Conservation (phyloP, 257 asterid genomes). For the Solanum acaule region DNA sequence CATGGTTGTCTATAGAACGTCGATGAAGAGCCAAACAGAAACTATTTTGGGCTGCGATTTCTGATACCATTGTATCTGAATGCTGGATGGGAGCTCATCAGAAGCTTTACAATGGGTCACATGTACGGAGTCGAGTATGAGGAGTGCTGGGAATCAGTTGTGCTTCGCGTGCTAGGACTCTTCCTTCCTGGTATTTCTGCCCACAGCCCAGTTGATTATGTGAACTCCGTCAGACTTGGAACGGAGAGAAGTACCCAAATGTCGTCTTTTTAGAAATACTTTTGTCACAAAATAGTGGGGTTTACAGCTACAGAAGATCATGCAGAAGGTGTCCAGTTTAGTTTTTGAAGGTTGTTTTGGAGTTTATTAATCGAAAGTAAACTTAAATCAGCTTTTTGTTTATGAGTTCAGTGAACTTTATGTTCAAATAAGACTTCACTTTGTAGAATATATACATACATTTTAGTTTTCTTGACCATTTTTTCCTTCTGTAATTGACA, state of each 20-base stretch:
- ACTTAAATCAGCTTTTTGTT: background rate
- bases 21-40: conserved; percentile 72
- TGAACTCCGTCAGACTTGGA: conserved; percentile 78
- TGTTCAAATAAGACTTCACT: background rate
- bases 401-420: background rate
- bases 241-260: conserved; percentile 19
- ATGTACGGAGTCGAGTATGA: conserved; percentile 46
- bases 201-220: conserved; percentile 79
- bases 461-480: background rate
- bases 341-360: background rate
- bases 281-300: background rate
- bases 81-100: conserved; percentile 64
- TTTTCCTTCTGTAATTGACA: background rate
- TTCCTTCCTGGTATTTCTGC: conserved; percentile 73
- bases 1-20: conserved; percentile 35
- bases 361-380: background rate
- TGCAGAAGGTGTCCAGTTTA: background rate
- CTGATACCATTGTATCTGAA: conserved; percentile 57
- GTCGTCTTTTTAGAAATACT: conserved; percentile 18
- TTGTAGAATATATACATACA: background rate
- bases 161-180: conserved; percentile 55
- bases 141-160: conserved; percentile 68
- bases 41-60: conserved; percentile 60
- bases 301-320: background rate
- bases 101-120: conserved; percentile 47